Evolutionary conservation across 768 basidiomycete genomes (phyloP), one percentile per base, ranked within the genome.

Genomic region (Gymnopilus dilepis): DNA sequence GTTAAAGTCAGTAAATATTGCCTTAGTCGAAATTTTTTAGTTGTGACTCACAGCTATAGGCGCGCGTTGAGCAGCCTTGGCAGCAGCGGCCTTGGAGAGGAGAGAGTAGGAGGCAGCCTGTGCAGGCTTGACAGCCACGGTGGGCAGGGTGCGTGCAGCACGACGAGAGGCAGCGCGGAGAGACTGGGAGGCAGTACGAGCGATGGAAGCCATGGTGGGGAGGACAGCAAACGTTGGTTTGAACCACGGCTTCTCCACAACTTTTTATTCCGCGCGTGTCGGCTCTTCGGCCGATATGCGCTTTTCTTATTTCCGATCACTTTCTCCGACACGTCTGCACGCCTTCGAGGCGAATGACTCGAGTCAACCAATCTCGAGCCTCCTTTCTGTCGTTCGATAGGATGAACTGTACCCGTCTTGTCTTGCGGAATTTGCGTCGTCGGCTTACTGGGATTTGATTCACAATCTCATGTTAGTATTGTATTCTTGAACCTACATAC

Each of bases 41-140:
- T 33, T 33, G 33, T 60, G 55, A 71, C 74, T 30, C 31, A 80
- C 79, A 69, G 78, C 72, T 63, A 75, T 67, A 48, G 71, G 63
- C 40, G 74, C 70, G 26, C 62, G 61, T 47, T 72, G 74, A 6
- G 76, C 69, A 63, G 78, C 76, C 73, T 80, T 77, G 41, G 78
- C 74, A 42, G 75, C 76, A 55, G 77, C 75, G 11, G 83, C 78
- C 64, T 82, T 82, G 43, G 84, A 77, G 37, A 92, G 80, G 59
- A 91, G 75, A 43, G 92, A 92, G 77, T 89, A 91, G 37, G 88
- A 86, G 6, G 90, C 87, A 12, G 79, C 69, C 67, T 84, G 83
- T 22, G 76, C 71, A 41, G 82, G 79, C 69, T 72, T 80, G 41
- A 74, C 65, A 30, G 80, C 69, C 40, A 75, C 67, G 63, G 76